Percentiles rank a stretch among this genome's conserved stretches.
Evolutionary conservation across 2,329 filamentous ascomycete species (phyloP).

Genomic region (Colletotrichum orbiculare): DNA sequence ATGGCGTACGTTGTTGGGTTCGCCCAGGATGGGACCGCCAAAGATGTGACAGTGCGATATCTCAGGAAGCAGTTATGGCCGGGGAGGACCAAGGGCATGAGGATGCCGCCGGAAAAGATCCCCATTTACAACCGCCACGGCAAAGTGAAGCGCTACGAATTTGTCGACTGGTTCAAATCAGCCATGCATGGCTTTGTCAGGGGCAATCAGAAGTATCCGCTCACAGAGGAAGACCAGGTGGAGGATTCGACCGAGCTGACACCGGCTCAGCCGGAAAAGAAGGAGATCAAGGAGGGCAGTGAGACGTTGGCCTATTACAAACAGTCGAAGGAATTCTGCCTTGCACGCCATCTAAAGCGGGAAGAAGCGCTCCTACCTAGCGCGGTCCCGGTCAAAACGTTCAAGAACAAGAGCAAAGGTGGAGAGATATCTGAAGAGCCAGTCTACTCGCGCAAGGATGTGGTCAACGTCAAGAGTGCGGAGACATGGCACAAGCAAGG

Average conservation of each 20-base stretch:
- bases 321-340: constrained; percentile 83
- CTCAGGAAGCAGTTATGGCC: constrained; percentile 84
- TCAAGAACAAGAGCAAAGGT: constrained; percentile 80
- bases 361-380: constrained; percentile 85
- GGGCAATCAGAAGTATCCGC: constrained; percentile 58
- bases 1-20: constrained; percentile 90
- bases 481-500: constrained; percentile 99
- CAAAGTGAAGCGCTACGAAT: constrained; percentile 79
- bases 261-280: constrained; percentile 77
- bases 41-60: constrained; percentile 94
- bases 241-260: constrained; percentile 85
- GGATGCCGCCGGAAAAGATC: constrained; percentile 82
- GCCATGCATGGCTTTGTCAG: constrained; percentile 79
- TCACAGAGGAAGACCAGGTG: constrained; percentile 79
- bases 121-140: constrained; percentile 82
- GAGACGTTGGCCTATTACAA: constrained; percentile 92
- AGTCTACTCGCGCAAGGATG: constrained; percentile 82
- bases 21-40: constrained; percentile 86
- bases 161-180: constrained; percentile 89
- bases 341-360: constrained; percentile 87
- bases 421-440: constrained; percentile 79
- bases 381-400: constrained; percentile 77
- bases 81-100: constrained; percentile 87
- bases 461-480: constrained; percentile 86
- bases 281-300: constrained; percentile 77